phyloP scores from a whole-genome alignment of 1,284 basidiomycete genomes.

The Cystobasidium sp. region DNA sequence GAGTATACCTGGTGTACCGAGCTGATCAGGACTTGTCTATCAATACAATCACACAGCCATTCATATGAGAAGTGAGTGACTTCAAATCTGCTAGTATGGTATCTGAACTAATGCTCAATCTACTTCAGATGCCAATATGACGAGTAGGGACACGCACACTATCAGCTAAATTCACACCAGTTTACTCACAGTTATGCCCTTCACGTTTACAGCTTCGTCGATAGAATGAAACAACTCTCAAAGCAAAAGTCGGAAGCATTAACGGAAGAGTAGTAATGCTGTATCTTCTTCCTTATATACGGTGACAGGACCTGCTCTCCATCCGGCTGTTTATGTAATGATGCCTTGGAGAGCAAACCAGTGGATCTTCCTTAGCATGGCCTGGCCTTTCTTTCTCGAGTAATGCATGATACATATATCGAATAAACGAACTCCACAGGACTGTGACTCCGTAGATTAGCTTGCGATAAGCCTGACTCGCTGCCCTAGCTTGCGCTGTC shows the following conservation, averaged over 20 bases:
- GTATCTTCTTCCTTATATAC: not conserved
- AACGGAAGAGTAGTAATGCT: conserved; percentile 21
- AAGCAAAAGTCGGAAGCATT: conserved; percentile 36
- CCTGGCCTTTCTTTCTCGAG: too few relatives aligned
- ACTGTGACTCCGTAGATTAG: too few relatives aligned
- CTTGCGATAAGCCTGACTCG: too few relatives aligned
- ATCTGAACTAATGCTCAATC: not conserved
- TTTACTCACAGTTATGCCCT: not conserved
- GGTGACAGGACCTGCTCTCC: not conserved
- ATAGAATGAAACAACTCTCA: conserved; percentile 43
- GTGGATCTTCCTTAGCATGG: too few relatives aligned
- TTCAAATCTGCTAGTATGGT: not conserved
- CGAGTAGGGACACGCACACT: conserved; percentile 46
- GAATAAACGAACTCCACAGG: too few relatives aligned
- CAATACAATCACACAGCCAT: conserved; percentile 45
- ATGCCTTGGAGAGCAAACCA: too few relatives aligned
- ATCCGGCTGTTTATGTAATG: not conserved
- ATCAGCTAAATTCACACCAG: too few relatives aligned
- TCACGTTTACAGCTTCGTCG: conserved; percentile 36
- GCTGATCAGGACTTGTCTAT: not conserved
- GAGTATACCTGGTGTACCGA: not conserved
- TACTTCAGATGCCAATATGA: conserved; percentile 53
- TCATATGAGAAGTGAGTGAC: conserved; percentile 52
- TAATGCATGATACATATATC: too few relatives aligned
- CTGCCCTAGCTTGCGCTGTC: too few relatives aligned